Conservation (phyloP, 2,329 filamentous ascomycete species). For the Fusarium sp. region DNA sequence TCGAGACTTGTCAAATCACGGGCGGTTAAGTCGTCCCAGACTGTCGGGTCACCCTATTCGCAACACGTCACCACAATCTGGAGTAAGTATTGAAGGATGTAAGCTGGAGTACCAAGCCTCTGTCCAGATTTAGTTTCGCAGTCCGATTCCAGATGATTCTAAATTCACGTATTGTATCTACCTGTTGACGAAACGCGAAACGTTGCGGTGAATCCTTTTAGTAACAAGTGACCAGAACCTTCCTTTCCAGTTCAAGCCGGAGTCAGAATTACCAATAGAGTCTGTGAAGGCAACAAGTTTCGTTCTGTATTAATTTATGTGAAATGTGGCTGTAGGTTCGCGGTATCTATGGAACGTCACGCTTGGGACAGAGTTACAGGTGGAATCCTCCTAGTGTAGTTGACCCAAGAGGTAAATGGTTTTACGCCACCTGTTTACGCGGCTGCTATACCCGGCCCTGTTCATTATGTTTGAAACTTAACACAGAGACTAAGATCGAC, state of each 20-base stretch:
- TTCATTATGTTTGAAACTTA: constrained; percentile 27
- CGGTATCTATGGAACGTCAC: constrained; percentile 9
- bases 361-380: constrained; percentile 23
- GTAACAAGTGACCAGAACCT: background rate
- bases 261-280: background rate
- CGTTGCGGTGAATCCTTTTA: constrained; percentile 24
- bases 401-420: constrained; percentile 4
- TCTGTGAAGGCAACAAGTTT: background rate
- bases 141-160: background rate
- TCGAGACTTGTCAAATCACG: background rate
- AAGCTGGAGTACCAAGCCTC: background rate
- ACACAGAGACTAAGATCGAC: constrained; percentile 18
- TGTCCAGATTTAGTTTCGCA: background rate
- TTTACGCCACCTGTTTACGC: constrained; percentile 32
- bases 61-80: background rate
- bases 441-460: constrained; percentile 27
- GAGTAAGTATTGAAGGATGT: background rate
- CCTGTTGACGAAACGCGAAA: constrained; percentile 14
- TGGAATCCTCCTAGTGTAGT: constrained; percentile 27
- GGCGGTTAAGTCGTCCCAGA: constrained; percentile 18
- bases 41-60: background rate
- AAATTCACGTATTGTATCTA: constrained; percentile 9
- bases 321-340: constrained; percentile 28
- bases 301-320: constrained; percentile 28
- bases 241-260: background rate